Percentiles rank a stretch among this genome's conserved stretches.
Evolutionary conservation across 805 yeast species (phyloP).

Genomic region (Vanderwaltozyma yarrowii): DNA sequence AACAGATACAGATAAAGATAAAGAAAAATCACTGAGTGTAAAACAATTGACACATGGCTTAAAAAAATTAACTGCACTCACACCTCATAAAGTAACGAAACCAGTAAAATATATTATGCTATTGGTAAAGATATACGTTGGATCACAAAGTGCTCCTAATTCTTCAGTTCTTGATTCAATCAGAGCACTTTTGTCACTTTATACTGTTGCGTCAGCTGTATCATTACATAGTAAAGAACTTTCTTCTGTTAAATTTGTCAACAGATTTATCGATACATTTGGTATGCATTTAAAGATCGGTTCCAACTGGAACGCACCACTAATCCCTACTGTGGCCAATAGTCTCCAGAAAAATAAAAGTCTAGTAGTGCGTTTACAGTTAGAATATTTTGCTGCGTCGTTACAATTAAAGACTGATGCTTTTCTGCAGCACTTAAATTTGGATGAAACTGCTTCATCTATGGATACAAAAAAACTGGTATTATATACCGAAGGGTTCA

Average conservation of each 20-base stretch:
- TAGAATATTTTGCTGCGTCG: constrained; percentile 25
- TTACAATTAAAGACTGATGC: constrained; percentile 25
- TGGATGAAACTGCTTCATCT: constrained; percentile 8
- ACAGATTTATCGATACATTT: constrained; percentile 13
- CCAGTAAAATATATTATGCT: constrained; percentile 15
- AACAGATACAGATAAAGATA: constrained; percentile 1
- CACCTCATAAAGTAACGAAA: constrained; percentile 8
- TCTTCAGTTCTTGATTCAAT: constrained; percentile 18
- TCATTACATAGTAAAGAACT: constrained; percentile 8
- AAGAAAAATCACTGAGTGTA: constrained; percentile 5
- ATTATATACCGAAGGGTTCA: constrained; percentile 31
- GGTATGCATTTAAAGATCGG: constrained; percentile 17
- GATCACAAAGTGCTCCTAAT: constrained; percentile 17
- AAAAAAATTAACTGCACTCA: constrained; percentile 16
- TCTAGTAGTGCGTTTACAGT: constrained; percentile 15
- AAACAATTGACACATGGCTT: constrained; percentile 18
- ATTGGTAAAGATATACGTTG: constrained; percentile 21
- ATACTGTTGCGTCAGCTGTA: constrained; percentile 15
- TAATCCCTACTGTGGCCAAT: constrained; percentile 9
- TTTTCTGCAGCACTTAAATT: constrained; percentile 20
- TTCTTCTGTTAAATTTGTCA: constrained; percentile 14
- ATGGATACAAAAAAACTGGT: constrained; percentile 19
- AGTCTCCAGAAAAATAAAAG: constrained; percentile 12
- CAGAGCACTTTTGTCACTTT: constrained; percentile 13
- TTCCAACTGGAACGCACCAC: constrained; percentile 12